These are phyloP conservation scores for Rhodotorula mucilaginosa DNA, from an alignment of 1,284 basidiomycete species.

Conservation along the genomic window DNA sequence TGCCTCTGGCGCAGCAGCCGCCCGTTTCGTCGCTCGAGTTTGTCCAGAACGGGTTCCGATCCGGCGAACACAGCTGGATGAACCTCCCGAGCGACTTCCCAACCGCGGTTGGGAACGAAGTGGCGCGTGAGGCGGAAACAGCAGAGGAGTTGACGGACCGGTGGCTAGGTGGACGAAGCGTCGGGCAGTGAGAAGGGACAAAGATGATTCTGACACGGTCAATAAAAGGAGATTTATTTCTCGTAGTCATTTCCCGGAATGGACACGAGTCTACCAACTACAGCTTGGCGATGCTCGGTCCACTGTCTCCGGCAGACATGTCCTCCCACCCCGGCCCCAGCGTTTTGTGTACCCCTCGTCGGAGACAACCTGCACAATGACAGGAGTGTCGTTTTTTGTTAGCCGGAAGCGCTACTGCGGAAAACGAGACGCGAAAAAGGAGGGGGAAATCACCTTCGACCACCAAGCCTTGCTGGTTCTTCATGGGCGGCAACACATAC, in stretches of 20 bases:
- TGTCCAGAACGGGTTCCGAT: conserved; percentile 11
- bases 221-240: too few relatives aligned
- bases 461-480: conserved; percentile 22
- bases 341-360: conserved; percentile 4
- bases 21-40: conserved; percentile 7
- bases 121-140: not conserved
- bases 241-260: too few relatives aligned
- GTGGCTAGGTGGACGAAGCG: not conserved
- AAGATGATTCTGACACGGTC: too few relatives aligned
- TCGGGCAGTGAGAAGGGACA: not conserved
- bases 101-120: not conserved
- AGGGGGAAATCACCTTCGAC: conserved; percentile 17
- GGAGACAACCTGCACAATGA: conserved; percentile 3
- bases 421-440: not conserved
- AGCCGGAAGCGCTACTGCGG: not conserved
- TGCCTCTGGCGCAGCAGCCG: not conserved
- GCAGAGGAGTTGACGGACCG: not conserved
- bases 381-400: not conserved
- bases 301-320: conserved; percentile 31
- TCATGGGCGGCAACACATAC: conserved; percentile 28
- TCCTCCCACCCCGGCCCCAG: conserved; percentile 33
- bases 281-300: not conserved
- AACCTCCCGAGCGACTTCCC: not conserved
- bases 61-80: conserved; percentile 10
- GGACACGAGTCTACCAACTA: not conserved